These are phyloP conservation scores for Vachellia collinsii DNA, from an alignment of 306 rosid species.

Conservation along the genomic window DNA sequence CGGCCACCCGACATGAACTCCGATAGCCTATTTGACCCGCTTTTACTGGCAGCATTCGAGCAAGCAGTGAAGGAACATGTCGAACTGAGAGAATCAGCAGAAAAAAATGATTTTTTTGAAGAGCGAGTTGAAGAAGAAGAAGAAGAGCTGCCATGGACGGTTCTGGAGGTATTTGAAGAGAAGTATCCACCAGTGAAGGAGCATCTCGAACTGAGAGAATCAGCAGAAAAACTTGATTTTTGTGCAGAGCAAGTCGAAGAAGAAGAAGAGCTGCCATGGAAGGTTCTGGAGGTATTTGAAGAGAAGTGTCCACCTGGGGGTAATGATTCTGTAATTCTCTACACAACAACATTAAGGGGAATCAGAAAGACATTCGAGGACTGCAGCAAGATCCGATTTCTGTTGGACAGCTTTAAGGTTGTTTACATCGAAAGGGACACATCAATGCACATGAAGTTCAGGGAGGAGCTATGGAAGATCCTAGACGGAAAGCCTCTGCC, in stretches of 20 bases:
- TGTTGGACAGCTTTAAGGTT: slow-evolving; percentile 74
- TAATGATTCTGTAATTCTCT: slow-evolving; percentile 59
- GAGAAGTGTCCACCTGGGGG: slow-evolving; percentile 84
- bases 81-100: slow-evolving; percentile 41
- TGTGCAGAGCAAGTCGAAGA: background rate
- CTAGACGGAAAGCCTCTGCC: slow-evolving; percentile 59
- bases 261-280: background rate
- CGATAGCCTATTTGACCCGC: slow-evolving; percentile 80
- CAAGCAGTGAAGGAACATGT: slow-evolving; percentile 59
- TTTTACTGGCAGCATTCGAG: slow-evolving; percentile 67
- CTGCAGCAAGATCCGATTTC: slow-evolving; percentile 74
- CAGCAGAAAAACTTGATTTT: too few species aligned
- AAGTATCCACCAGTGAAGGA: too few species aligned
- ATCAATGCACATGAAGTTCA: slow-evolving; percentile 78
- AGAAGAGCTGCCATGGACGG: too few species aligned
- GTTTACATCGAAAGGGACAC: slow-evolving; percentile 70
- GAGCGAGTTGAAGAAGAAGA: background rate
- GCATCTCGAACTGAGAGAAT: background rate
- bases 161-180: too few species aligned
- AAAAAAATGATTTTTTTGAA: slow-evolving; percentile 38
- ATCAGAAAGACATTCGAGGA: slow-evolving; percentile 83
- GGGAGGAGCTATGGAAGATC: slow-evolving; percentile 66
- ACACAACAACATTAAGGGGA: slow-evolving; percentile 82
- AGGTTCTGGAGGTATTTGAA: slow-evolving; percentile 52
- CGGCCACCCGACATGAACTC: slow-evolving; percentile 80